Conservation (phyloP, 331 rosid genomes). For the Quercus lobata region DNA sequence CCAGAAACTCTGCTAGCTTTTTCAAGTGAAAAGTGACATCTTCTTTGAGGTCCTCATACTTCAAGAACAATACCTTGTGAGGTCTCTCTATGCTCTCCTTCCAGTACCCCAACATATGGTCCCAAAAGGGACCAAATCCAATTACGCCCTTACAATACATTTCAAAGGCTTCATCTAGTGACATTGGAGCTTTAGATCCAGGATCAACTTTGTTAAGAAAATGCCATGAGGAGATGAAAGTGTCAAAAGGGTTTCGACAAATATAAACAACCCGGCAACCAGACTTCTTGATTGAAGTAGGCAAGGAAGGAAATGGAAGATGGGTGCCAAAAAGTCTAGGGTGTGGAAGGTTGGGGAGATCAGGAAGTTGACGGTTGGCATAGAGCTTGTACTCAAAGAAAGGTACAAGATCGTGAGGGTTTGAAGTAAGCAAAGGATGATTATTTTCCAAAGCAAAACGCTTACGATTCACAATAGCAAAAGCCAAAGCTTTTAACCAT, state of each 20-base stretch:
- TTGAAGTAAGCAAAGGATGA: conserved; percentile 25
- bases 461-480: conserved; percentile 23
- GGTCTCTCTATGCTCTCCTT: conserved; percentile 39
- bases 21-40: conserved; percentile 14
- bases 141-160: conserved; percentile 33
- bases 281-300: conserved; percentile 22
- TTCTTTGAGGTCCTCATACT: conserved; percentile 45
- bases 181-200: background rate
- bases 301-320: conserved; percentile 27
- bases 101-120: conserved; percentile 47
- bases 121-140: conserved; percentile 47
- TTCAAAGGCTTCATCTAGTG: conserved; percentile 42
- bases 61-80: conserved; percentile 40
- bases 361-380: background rate
- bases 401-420: conserved; percentile 39
- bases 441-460: background rate
- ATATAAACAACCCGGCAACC: conserved; percentile 32
- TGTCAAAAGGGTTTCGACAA: conserved; percentile 50
- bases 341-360: conserved; percentile 2
- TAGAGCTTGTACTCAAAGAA: conserved; percentile 24
- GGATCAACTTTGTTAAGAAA: conserved; percentile 27
- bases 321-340: conserved; percentile 54
- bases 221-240: conserved; percentile 41
- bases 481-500: conserved; percentile 40
- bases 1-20: conserved; percentile 34